Evolutionary conservation across 768 basidiomycete species (phyloP).

Genomic region (Tricholoma sp.): DNA sequence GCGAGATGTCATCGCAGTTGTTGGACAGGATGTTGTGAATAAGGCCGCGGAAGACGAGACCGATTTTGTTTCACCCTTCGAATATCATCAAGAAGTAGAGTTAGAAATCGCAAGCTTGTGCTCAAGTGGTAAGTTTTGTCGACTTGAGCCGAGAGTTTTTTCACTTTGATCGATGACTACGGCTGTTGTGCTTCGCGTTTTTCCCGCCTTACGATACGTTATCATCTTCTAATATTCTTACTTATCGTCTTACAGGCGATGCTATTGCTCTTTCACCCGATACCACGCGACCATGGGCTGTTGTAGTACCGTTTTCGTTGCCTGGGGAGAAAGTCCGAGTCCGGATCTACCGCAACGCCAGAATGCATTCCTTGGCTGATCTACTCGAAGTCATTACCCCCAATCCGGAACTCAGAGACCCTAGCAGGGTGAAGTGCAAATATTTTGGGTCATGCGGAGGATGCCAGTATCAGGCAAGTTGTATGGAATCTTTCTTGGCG

Average conservation of each 20-base stretch:
- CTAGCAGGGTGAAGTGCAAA: slow-evolving; percentile 62
- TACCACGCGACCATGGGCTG: slow-evolving; percentile 61
- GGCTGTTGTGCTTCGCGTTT: neutral
- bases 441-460: slow-evolving; percentile 91
- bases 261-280: slow-evolving; percentile 53
- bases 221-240: slow-evolving; percentile 2
- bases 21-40: slow-evolving; percentile 57
- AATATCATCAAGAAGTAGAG: slow-evolving; percentile 56
- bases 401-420: slow-evolving; percentile 64
- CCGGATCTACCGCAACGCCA: slow-evolving; percentile 63
- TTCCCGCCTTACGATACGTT: neutral
- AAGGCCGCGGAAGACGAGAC: slow-evolving; percentile 39
- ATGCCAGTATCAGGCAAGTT: slow-evolving; percentile 84
- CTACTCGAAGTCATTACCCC: slow-evolving; percentile 58
- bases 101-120: slow-evolving; percentile 61
- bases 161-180: slow-evolving; percentile 1
- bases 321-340: slow-evolving; percentile 78
- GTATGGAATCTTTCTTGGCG: neutral
- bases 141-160: no score
- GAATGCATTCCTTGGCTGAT: slow-evolving; percentile 73
- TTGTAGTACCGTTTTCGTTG: slow-evolving; percentile 79
- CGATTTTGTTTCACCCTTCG: slow-evolving; percentile 58
- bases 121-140: slow-evolving; percentile 48
- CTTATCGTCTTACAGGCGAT: slow-evolving; percentile 42
- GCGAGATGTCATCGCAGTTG: slow-evolving; percentile 60